Evolutionary conservation across 805 yeast species (phyloP), one percentile per base, ranked within the genome.

Genomic region (Nadsonia fulvescens): DNA sequence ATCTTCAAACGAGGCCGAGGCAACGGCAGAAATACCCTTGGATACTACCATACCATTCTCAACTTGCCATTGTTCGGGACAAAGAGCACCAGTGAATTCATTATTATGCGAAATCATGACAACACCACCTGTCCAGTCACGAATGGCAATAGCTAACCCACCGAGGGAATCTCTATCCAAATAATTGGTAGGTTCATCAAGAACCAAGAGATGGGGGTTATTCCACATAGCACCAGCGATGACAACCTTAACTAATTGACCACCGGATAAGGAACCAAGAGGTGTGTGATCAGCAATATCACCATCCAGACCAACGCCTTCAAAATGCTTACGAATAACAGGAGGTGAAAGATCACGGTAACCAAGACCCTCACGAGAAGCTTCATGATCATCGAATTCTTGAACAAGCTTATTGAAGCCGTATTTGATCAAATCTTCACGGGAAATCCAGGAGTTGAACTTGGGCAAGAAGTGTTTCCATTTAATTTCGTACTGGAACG

Each of bases 211-310:
- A 53, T 86, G 98, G 11, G 98, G 98, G 49, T 86, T 89, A 57
- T 89, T 86, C 98, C 98, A 86, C 89, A 86, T 86, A 37, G 96
- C 95, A 56, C 96, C 98, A 8, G 96, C 96, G 58, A 86, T 86
- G 33, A 86, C 98, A 36, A 86, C 96, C 56, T 86, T 86, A 34
- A 86, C 98, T 49, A 86, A 66, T 59, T 86, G 98, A 44, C 98
- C 98, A 50, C 98, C 98, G 14, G 95, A 82, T 37, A 86, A 62
- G 5, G 93, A 79, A 13, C 96, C 95, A 66, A 86, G 60, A 28
- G 94, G 94, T 11, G 95, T 86, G 53, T 86, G 96, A 53, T 89
- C 94, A 19, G 96, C 96, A 56, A 86, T 83, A 46, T 86, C 98
- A 40, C 95, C 91, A 44, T 89, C 98, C 39, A 86, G 63, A 33